Percentiles rank a stretch among this genome's conserved stretches.
Conservation (phyloP, 139 green algal species). For the Micractinium conductrix region DNA sequence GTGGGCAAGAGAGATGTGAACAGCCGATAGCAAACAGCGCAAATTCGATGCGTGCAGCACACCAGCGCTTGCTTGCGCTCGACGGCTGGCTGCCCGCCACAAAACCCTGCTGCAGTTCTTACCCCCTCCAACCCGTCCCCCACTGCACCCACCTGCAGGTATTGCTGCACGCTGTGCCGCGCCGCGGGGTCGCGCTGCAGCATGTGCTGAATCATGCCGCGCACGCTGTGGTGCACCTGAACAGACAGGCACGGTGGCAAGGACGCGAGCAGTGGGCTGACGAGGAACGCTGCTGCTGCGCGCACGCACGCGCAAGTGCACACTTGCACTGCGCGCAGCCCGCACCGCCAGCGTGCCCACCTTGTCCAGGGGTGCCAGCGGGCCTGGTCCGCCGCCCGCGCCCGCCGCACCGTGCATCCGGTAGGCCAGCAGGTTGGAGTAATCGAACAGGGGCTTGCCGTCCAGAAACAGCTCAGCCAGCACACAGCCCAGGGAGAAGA, state of each 20-base stretch:
- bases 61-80: too few species aligned
- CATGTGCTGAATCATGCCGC: slow-evolving; percentile 89
- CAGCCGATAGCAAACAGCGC: too few species aligned
- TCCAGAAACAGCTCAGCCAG: slow-evolving; percentile 96
- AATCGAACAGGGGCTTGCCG: slow-evolving; percentile 82
- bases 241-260: too few species aligned
- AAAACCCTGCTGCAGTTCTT: too few species aligned
- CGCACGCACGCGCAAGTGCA: too few species aligned
- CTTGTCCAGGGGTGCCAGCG: slow-evolving; percentile 31
- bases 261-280: too few species aligned
- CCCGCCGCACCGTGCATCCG: slow-evolving; percentile 47
- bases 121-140: background rate
- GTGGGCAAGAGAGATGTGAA: background rate
- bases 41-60: too few species aligned
- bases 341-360: too few species aligned
- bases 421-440: slow-evolving; percentile 80
- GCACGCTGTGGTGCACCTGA: slow-evolving; percentile 59
- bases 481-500: slow-evolving; percentile 95
- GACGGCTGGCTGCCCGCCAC: too few species aligned
- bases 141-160: slow-evolving; percentile 58
- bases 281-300: too few species aligned
- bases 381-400: slow-evolving; percentile 28
- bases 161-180: slow-evolving; percentile 71
- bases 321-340: too few species aligned
- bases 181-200: slow-evolving; percentile 79